Base-by-base conservation (phyloP, 2,329 filamentous ascomycete genomes). In the Plectosphaerella sp. region DNA sequence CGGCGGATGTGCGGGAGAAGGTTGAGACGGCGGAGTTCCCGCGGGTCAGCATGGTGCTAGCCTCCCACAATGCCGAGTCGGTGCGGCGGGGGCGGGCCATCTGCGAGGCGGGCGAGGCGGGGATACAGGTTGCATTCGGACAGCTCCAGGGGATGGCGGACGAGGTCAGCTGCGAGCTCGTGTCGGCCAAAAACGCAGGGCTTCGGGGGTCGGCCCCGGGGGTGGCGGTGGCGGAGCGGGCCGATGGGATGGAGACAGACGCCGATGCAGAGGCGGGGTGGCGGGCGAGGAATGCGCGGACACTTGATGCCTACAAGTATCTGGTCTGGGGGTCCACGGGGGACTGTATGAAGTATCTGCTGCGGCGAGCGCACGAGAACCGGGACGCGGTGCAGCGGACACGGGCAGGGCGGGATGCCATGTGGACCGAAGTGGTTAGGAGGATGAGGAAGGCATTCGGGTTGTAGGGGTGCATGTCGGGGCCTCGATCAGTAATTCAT, bases 271-370 rank as follows among this genome's bases (percentile, higher is more conserved):
- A 37, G 4, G 11, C 24, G 10, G 39, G 41, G 20, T 5, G 10
- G 39, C 22, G 22, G 15, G 46, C 22, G 33, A 15, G 45, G 45
- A 20, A 25, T 47, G 28, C 28, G 33, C 28, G 28, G 28, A 51
- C 56, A 2, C 65, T 75, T 1, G 67, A 71, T 50, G 75, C 75
- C 2, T 87, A 83, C 70, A 88, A 88, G 71, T 88, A 88, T 61
- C 71, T 87, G 14, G 83, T 86, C 25, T 88, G 84, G 85, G 85
- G 85, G 9, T 81, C 82, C 12, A 86, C 83, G 1, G 81, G 82
- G 52, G 89, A 96, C 73, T 96, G 92, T 69, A 83, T 96, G 76
- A 91, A 91, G 67, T 96, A 94, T 66, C 73, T 96, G 46, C 71
- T 89, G 35, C 68, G 72, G 20, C 68, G 57, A 45, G 58, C 55